Percentiles rank a stretch among this genome's conserved stretches.
Conservation (phyloP, 1,284 basidiomycete species). For the Rhodofomes roseus region DNA sequence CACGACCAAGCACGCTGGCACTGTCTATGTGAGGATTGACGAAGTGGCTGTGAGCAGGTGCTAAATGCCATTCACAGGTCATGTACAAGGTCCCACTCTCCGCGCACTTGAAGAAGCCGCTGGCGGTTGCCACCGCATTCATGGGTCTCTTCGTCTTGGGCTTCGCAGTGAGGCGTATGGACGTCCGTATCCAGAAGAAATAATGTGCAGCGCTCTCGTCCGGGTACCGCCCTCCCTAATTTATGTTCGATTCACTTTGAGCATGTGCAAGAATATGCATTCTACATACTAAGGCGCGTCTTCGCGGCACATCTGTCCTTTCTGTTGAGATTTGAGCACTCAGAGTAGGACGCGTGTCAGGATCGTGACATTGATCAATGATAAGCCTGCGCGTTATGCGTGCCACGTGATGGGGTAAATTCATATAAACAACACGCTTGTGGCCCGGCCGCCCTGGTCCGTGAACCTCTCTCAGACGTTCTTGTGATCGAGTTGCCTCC, state of each 20-base stretch:
- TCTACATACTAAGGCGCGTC: too few species aligned
- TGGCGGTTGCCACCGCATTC: conserved; percentile 69
- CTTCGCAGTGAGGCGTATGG: conserved; percentile 58
- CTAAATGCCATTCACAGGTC: conserved; percentile 47
- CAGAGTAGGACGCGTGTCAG: too few species aligned
- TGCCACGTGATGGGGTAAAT: not conserved
- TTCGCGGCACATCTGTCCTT: too few species aligned
- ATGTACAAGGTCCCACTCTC: conserved; percentile 77
- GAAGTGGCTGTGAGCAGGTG: not conserved
- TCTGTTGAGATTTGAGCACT: too few species aligned
- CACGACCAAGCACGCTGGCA: conserved; percentile 75
- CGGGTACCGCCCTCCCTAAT: not conserved
- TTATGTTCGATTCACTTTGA: not conserved
- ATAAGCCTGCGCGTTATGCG: too few species aligned
- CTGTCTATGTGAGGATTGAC: conserved; percentile 60
- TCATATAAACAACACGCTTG: conserved; percentile 24
- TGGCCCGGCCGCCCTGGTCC: conserved; percentile 17
- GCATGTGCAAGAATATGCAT: too few species aligned
- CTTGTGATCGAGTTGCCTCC: not conserved
- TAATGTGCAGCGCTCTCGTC: conserved; percentile 4
- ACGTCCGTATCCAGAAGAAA: conserved; percentile 59
- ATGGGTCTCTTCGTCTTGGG: conserved; percentile 62
- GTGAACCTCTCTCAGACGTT: not conserved
- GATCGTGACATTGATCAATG: too few species aligned
- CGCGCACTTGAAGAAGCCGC: conserved; percentile 81